Evolutionary conservation across 2,329 filamentous ascomycete genomes (phyloP).

Genomic region (Diplocarpon rosae): DNA sequence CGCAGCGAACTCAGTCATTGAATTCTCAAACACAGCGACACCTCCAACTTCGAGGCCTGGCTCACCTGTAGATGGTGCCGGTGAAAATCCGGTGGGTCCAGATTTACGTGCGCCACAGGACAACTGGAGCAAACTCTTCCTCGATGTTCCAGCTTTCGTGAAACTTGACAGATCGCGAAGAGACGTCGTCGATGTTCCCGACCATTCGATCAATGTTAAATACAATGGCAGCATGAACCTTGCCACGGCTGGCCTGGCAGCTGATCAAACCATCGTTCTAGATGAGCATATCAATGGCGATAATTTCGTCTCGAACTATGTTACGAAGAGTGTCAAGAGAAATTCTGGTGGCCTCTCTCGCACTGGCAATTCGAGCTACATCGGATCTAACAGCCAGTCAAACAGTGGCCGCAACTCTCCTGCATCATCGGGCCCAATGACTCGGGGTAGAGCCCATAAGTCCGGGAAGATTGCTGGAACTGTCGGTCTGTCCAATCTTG

Average conservation of each 20-base stretch:
- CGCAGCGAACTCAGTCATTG: conserved; percentile 24
- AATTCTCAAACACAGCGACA: conserved; percentile 33
- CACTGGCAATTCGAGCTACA: conserved; percentile 10
- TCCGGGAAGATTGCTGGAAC: conserved; percentile 62
- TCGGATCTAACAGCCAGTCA: conserved; percentile 30
- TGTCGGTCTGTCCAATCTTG: conserved; percentile 78
- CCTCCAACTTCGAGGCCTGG: conserved; percentile 25
- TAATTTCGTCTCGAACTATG: conserved; percentile 43
- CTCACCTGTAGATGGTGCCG: conserved; percentile 15
- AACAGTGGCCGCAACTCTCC: conserved; percentile 62
- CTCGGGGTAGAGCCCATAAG: conserved; percentile 59
- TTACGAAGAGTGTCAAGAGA: conserved; percentile 14
- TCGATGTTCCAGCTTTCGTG: conserved; percentile 47
- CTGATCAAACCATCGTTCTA: conserved; percentile 67
- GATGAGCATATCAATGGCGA: conserved; percentile 62
- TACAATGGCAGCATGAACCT: conserved; percentile 67
- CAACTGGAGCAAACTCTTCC: conserved; percentile 34
- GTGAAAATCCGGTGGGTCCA: background rate
- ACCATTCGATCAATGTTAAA: conserved; percentile 61
- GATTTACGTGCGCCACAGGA: conserved; percentile 22
- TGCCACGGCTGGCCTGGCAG: conserved; percentile 54
- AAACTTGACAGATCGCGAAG: conserved; percentile 53
- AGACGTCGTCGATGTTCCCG: conserved; percentile 50
- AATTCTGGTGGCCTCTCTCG: conserved; percentile 16
- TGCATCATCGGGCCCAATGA: conserved; percentile 47